These are phyloP conservation scores for Plasmodium inui DNA, from an alignment of 169 alveolate species.

Conservation along the genomic window DNA sequence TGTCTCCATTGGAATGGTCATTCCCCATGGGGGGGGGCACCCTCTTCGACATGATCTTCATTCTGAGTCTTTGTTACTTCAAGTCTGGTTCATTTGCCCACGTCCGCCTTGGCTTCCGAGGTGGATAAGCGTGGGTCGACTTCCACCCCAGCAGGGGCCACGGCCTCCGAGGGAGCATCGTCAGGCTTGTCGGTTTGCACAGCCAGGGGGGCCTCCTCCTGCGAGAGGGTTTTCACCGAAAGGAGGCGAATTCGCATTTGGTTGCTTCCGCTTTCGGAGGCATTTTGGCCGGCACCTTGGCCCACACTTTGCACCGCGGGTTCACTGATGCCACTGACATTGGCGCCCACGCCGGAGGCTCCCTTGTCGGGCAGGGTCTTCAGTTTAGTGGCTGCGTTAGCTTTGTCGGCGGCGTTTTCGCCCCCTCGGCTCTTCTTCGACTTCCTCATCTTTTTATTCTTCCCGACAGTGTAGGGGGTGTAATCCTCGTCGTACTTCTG, in stretches of 20 bases:
- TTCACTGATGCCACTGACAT: too few species aligned
- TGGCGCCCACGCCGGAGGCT: background rate
- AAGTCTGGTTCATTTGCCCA: background rate
- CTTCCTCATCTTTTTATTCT: constrained; percentile 26
- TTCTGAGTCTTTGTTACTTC: background rate
- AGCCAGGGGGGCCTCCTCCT: background rate
- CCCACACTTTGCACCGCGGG: background rate
- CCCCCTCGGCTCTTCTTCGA: constrained; percentile 1
- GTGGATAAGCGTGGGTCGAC: background rate
- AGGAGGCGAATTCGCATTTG: background rate
- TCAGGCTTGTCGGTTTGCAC: background rate
- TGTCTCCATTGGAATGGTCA: too few species aligned
- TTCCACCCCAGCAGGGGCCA: background rate
- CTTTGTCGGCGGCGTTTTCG: background rate
- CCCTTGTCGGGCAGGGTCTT: background rate
- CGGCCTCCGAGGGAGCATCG: background rate
- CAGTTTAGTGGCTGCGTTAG: background rate
- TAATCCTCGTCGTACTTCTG: constrained; percentile 40
- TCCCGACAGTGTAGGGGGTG: constrained; percentile 21
- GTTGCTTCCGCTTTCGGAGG: background rate
- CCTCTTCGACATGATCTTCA: background rate
- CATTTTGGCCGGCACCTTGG: background rate
- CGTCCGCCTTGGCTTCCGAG: background rate
- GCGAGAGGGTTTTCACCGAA: background rate
- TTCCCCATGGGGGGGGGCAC: background rate